phyloP scores from a whole-genome alignment of 2,329 filamentous ascomycete genomes.

The Ramichloridium luteum region DNA sequence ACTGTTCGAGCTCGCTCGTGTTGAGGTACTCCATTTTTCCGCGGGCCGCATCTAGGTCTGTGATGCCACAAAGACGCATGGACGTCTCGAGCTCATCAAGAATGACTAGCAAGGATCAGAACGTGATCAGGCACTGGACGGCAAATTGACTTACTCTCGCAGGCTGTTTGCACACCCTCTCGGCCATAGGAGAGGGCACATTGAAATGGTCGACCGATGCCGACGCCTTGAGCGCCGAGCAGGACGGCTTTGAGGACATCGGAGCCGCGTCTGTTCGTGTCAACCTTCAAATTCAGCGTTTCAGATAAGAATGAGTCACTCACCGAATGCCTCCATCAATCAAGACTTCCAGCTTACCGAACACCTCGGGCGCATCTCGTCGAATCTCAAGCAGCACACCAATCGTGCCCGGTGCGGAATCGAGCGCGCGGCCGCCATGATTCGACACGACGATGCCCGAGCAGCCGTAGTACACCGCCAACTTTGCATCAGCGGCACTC shows the following conservation, averaged over 20 bases:
- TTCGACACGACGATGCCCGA: conserved; percentile 41
- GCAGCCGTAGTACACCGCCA: conserved; percentile 32
- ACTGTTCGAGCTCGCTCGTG: conserved; percentile 38
- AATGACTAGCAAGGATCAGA: conserved; percentile 24
- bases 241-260: conserved; percentile 57
- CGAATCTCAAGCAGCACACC: conserved; percentile 51
- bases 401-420: conserved; percentile 41
- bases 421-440: conserved; percentile 41
- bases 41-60: conserved; percentile 46
- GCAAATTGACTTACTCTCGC: neutral
- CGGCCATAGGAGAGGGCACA: conserved; percentile 49
- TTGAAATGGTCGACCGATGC: conserved; percentile 49
- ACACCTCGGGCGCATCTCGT: conserved; percentile 47
- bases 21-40: conserved; percentile 46
- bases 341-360: conserved; percentile 49
- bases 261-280: no score
- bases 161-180: conserved; percentile 38
- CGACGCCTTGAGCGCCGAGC: conserved; percentile 49
- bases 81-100: conserved; percentile 52
- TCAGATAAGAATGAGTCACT: no score
- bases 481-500: conserved; percentile 29
- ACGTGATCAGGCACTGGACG: no score
- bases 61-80: conserved; percentile 55
- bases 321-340: conserved; percentile 53
- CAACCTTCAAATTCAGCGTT: no score